These are phyloP conservation scores for Glarea lozoyensis DNA, from an alignment of 495 filamentous ascomycete genomes.

Conservation along the genomic window DNA sequence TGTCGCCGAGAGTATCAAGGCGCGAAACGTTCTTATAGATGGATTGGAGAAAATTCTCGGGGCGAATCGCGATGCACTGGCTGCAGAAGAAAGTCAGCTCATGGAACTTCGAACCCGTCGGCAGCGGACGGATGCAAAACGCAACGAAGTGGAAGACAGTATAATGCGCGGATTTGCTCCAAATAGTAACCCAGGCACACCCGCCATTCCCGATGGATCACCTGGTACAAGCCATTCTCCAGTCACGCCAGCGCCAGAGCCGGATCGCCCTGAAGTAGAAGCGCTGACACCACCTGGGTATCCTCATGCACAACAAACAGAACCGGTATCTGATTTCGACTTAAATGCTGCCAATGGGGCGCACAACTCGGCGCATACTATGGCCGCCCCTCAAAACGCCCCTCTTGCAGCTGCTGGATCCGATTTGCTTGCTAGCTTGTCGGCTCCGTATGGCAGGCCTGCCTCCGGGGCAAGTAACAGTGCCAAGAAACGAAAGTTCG, in stretches of 20 bases:
- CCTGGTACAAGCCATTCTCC: constrained; percentile 21
- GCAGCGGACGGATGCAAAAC: constrained; percentile 60
- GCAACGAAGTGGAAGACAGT: constrained; percentile 76
- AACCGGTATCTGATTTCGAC: constrained; percentile 19
- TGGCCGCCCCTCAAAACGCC: constrained; percentile 6
- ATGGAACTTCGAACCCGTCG: constrained; percentile 51
- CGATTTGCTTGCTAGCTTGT: constrained; percentile 43
- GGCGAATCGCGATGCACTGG: constrained; percentile 59
- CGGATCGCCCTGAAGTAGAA: constrained; percentile 68
- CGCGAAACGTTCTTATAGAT: constrained; percentile 64
- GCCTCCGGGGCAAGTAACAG: constrained; percentile 30
- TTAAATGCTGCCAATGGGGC: constrained; percentile 23
- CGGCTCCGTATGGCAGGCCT: constrained; percentile 29
- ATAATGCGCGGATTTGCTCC: constrained; percentile 74
- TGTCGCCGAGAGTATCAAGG: constrained; percentile 82
- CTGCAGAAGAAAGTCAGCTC: constrained; percentile 55
- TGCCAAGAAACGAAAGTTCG: constrained; percentile 67
- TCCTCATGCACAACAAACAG: constrained; percentile 24
- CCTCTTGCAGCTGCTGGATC: constrained; percentile 29
- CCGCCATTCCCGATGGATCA: constrained; percentile 23
- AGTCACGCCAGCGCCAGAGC: constrained; percentile 35
- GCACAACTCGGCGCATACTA: constrained; percentile 7
- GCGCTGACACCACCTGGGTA: constrained; percentile 68
- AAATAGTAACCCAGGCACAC: constrained; percentile 30
- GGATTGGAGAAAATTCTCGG: constrained; percentile 77